Conservation (phyloP, 2,329 filamentous ascomycete genomes). For the Ceratocystis harringtonii region DNA sequence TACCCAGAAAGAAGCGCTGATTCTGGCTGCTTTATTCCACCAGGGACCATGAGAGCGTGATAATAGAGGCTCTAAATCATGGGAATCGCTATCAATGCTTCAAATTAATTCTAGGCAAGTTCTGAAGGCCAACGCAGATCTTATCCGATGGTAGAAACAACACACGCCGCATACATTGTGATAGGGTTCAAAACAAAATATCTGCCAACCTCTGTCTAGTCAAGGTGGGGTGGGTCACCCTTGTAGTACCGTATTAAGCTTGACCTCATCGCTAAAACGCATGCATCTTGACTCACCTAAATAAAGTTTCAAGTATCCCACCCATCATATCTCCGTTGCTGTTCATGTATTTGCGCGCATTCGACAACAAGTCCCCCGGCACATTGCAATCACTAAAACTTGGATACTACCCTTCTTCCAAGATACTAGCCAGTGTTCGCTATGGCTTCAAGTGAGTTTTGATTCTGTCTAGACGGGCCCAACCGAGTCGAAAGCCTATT, state of each 20-base stretch:
- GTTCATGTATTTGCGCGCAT: neutral
- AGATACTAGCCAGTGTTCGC: neutral
- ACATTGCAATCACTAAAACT: neutral
- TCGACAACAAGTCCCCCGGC: neutral
- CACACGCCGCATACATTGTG: no score
- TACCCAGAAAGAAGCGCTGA: no score
- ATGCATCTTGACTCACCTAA: neutral
- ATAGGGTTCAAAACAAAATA: no score
- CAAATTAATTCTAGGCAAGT: no score
- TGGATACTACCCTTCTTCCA: neutral
- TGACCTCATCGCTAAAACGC: conserved; percentile 4
- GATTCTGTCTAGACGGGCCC: neutral
- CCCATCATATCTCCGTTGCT: neutral
- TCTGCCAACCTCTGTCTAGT: no score
- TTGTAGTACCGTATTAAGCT: neutral
- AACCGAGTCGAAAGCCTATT: neutral
- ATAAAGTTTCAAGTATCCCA: neutral
- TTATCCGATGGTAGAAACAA: no score
- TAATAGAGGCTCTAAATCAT: no score
- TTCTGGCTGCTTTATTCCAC: neutral
- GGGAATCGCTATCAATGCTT: no score
- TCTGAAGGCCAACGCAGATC: no score
- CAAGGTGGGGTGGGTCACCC: neutral
- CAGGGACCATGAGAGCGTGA: neutral
- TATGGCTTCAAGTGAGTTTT: neutral